Percentiles rank a stretch among this genome's conserved stretches.
Conservation (phyloP, 257 asterid genomes). For the Leonotis leonurus region DNA sequence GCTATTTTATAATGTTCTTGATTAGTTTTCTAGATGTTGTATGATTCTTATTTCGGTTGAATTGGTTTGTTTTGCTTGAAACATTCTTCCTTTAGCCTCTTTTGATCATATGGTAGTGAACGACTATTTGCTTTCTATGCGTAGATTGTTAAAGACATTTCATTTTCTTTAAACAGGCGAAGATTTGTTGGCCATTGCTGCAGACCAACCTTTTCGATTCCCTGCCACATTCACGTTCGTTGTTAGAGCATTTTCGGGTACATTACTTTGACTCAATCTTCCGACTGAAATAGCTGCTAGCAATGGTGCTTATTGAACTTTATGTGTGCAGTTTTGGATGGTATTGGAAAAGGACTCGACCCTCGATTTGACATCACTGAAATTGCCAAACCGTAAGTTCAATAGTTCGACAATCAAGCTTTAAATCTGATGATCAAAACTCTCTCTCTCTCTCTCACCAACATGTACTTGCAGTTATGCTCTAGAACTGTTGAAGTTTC, state of each 20-base stretch:
- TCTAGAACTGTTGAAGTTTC: slow-evolving; percentile 79
- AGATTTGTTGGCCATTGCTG: slow-evolving; percentile 88
- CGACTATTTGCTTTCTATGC: not conserved
- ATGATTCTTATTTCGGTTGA: not conserved
- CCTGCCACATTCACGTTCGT: slow-evolving; percentile 99
- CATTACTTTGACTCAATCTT: not conserved
- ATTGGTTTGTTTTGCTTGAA: not conserved
- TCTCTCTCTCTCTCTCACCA: not conserved
- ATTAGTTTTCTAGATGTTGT: not conserved
- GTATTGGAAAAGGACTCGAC: slow-evolving; percentile 98
- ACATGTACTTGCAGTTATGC: slow-evolving; percentile 63
- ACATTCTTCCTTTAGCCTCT: not conserved
- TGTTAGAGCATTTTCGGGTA: slow-evolving; percentile 96
- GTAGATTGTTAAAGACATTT: not conserved
- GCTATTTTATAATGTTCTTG: not conserved
- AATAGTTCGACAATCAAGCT: no score
- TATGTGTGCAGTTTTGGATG: slow-evolving; percentile 73
- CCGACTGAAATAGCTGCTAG: slow-evolving; percentile 2
- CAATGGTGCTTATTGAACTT: slow-evolving; percentile 17
- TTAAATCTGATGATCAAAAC: no score
- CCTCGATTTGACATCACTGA: slow-evolving; percentile 98
- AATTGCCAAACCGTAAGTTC: slow-evolving; percentile 98
- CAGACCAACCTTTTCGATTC: slow-evolving; percentile 94
- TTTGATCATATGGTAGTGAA: not conserved
- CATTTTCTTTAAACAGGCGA: slow-evolving; percentile 52